Conservation (phyloP, 148 eudicot genomes). For the Silene latifolia region DNA sequence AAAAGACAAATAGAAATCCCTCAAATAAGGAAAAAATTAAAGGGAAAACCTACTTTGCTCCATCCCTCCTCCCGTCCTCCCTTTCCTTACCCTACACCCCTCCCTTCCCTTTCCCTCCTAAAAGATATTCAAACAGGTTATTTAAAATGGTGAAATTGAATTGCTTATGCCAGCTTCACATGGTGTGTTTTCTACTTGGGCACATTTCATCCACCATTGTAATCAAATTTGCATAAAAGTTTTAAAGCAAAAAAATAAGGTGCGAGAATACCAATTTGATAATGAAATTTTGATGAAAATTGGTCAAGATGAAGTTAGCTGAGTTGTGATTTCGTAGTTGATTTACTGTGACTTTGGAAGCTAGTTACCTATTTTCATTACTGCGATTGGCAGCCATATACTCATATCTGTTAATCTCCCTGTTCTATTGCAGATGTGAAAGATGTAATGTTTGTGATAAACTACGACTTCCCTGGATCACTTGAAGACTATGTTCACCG, state of each 20-base stretch:
- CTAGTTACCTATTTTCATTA: neutral
- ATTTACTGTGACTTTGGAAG: neutral
- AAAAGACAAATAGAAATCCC: neutral
- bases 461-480: conserved; percentile 95
- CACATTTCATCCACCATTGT: no score
- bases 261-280: neutral
- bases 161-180: neutral
- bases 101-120: no score
- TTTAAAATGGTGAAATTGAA: no score
- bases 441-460: conserved; percentile 90
- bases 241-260: neutral
- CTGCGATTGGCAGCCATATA: neutral
- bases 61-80: neutral
- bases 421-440: conserved; percentile 66
- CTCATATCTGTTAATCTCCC: neutral
- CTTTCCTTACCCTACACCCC: no score
- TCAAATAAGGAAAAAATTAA: no score
- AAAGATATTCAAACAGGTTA: no score
- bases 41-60: neutral
- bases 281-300: neutral
- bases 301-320: neutral
- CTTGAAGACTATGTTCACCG: conserved; percentile 98
- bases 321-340: neutral
- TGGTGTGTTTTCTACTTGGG: neutral
- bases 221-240: neutral